Percentiles rank a stretch among this genome's conserved stretches.
phyloP scores from a whole-genome alignment of 2,329 filamentous ascomycete genomes.

The Hypoxylon sp. region DNA sequence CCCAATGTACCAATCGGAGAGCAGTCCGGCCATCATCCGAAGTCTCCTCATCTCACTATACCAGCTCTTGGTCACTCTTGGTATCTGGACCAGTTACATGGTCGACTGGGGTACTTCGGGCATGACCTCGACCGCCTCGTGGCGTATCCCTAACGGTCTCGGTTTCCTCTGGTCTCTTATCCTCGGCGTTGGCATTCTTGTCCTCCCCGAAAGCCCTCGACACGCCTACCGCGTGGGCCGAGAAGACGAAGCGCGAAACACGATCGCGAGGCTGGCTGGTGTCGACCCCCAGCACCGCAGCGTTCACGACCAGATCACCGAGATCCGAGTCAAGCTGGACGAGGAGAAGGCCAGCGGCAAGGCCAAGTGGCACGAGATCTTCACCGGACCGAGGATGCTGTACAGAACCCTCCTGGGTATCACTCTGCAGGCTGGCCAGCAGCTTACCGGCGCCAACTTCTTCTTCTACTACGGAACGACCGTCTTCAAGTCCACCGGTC shows the following conservation, averaged over 20 bases:
- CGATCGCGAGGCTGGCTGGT: slow-evolving; percentile 61
- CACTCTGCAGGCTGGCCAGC: slow-evolving; percentile 72
- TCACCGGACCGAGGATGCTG: slow-evolving; percentile 74
- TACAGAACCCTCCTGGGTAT: slow-evolving; percentile 74
- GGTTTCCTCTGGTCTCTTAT: slow-evolving; percentile 67
- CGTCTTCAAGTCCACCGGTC: slow-evolving; percentile 74
- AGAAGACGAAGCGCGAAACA: slow-evolving; percentile 60
- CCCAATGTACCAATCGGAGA: slow-evolving; percentile 77
- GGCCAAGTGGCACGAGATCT: slow-evolving; percentile 68
- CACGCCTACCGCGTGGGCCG: slow-evolving; percentile 62
- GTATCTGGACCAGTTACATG: slow-evolving; percentile 70
- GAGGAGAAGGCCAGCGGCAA: slow-evolving; percentile 60
- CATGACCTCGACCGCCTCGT: slow-evolving; percentile 62
- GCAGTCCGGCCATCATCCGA: slow-evolving; percentile 71
- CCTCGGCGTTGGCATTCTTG: slow-evolving; percentile 62
- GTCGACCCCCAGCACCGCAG: slow-evolving; percentile 54
- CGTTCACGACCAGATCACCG: slow-evolving; percentile 62
- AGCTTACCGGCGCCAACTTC: slow-evolving; percentile 76
- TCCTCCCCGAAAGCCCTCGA: slow-evolving; percentile 67
- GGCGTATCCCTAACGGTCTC: slow-evolving; percentile 72
- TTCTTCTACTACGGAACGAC: slow-evolving; percentile 76
- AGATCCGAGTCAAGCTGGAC: slow-evolving; percentile 64
- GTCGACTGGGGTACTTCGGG: slow-evolving; percentile 71
- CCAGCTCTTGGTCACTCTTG: slow-evolving; percentile 76
- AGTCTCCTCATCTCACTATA: slow-evolving; percentile 73